Conservation (phyloP, 768 basidiomycete genomes). For the Lactifluus piperatus region DNA sequence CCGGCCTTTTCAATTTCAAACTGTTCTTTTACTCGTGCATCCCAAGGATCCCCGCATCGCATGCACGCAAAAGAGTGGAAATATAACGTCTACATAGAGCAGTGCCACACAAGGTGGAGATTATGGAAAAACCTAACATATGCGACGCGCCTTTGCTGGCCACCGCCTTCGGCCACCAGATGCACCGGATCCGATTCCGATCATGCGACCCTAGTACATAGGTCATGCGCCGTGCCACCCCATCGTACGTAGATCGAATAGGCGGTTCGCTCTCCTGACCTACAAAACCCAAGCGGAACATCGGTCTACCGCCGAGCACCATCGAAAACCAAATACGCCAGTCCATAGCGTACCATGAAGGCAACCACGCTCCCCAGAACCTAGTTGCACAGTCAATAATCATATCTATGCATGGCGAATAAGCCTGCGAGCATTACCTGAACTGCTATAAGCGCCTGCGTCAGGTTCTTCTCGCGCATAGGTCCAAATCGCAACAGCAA, state of each 20-base stretch:
- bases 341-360: slow-evolving; percentile 83
- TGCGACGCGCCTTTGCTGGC: neutral
- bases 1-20: too few species aligned
- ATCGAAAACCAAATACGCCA: slow-evolving; percentile 85
- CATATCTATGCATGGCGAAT: neutral
- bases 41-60: too few species aligned
- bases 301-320: slow-evolving; percentile 77
- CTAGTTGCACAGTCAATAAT: slow-evolving; percentile 29
- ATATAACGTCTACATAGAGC: neutral
- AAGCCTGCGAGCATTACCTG: slow-evolving; percentile 49
- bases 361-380: slow-evolving; percentile 69
- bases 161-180: neutral
- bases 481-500: slow-evolving; percentile 74
- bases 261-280: too few species aligned
- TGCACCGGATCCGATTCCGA: neutral
- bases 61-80: neutral
- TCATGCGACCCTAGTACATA: too few species aligned
- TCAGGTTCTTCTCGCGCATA: slow-evolving; percentile 77
- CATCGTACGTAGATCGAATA: too few species aligned
- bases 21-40: too few species aligned
- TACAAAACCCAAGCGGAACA: too few species aligned
- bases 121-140: neutral
- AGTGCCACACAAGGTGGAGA: neutral
- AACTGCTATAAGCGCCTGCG: slow-evolving; percentile 58
- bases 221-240: neutral